Evolutionary conservation across 2,329 filamentous ascomycete species (phyloP), one percentile per base, ranked within the genome.

Genomic region (Rutstroemia sp.): DNA sequence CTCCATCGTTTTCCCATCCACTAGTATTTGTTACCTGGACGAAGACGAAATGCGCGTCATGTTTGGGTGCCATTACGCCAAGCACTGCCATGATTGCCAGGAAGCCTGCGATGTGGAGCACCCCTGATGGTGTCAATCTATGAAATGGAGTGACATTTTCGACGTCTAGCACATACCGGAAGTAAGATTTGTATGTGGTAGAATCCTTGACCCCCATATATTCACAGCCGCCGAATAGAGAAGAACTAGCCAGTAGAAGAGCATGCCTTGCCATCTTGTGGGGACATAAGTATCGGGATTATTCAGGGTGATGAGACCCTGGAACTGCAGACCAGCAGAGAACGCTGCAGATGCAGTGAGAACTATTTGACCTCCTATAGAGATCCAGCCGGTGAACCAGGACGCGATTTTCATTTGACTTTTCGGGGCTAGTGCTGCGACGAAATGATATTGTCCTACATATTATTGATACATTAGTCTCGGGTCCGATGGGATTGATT

Each of bases 371-470:
- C 75, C 76, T 14, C 75, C 75, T 23, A 77, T 70, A 1, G 72
- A 75, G 37, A 77, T 74, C 73, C 74, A 77, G 60, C 72, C 72
- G 1, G 71, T 74, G 49, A 73, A 69, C 71, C 72, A 76, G 1
- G 72, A 70, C 2, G 72, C 70, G 3, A 70, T 62, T 4, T 69
- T 66, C 53, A 67, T 69, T 12, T 69, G 69, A 0, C 66, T 68
- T 3, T 59, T 49, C 0, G 79, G 76, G 2, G 76, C 76, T 54
- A 82, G 74, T 61, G 79, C 76, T 1, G 76, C 79, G 0, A 82
- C 78, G 79, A 80, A 83, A 64, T 82, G 79, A 60, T 83, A 84
- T 67, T 85, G 79, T 8, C 81, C 46, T 55, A 9, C 2, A 10
- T 47, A 14, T 25, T 47, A 14, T 25, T 5, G n/a, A 21, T 46